Conservation (phyloP, 805 yeast species). For the Jamesozyma rosinii region DNA sequence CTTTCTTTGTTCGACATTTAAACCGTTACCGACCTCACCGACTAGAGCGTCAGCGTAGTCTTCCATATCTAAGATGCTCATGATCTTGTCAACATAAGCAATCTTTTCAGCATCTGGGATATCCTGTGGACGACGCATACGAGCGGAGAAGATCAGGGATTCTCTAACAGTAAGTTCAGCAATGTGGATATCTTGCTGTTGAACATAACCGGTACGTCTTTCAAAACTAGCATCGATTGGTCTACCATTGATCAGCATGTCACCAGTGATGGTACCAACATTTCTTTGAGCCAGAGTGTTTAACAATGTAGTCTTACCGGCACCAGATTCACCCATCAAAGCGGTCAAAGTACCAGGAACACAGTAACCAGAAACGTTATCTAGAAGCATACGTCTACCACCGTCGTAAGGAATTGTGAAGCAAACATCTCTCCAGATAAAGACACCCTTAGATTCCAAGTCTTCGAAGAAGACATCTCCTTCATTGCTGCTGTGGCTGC, state of each 20-base stretch:
- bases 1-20: slow-evolving; percentile 38
- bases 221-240: slow-evolving; percentile 44
- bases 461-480: slow-evolving; percentile 10
- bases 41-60: slow-evolving; percentile 46
- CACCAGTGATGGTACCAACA: slow-evolving; percentile 58
- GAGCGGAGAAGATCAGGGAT: slow-evolving; percentile 53
- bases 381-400: slow-evolving; percentile 46
- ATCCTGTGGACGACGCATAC: slow-evolving; percentile 47
- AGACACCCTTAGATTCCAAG: slow-evolving; percentile 36
- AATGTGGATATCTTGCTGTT: slow-evolving; percentile 64
- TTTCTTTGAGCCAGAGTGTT: slow-evolving; percentile 58
- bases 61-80: slow-evolving; percentile 42
- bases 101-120: slow-evolving; percentile 46
- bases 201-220: slow-evolving; percentile 58
- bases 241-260: slow-evolving; percentile 49
- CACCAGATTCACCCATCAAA: slow-evolving; percentile 64
- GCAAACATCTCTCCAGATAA: slow-evolving; percentile 65
- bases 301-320: slow-evolving; percentile 64
- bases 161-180: slow-evolving; percentile 60
- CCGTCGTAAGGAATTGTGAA: slow-evolving; percentile 53
- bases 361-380: slow-evolving; percentile 64
- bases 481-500: slow-evolving; percentile 3
- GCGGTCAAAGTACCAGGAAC: slow-evolving; percentile 72
- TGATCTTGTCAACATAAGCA: slow-evolving; percentile 56
- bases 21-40: slow-evolving; percentile 36